phyloP scores from a whole-genome alignment of 495 filamentous ascomycete genomes.

The Echria macrotheca region DNA sequence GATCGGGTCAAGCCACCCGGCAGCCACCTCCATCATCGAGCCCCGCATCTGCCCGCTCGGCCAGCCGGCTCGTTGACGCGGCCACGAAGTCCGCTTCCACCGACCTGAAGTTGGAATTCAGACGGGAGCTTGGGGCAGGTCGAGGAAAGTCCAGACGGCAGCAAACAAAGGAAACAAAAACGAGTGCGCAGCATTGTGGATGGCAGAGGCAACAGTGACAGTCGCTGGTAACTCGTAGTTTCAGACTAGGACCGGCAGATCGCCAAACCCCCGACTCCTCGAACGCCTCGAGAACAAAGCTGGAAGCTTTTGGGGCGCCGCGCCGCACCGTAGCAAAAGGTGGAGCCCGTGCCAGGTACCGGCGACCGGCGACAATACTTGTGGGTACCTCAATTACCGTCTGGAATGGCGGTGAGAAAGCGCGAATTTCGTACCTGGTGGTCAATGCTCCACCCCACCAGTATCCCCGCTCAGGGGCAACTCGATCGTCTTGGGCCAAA shows the following conservation, averaged over 20 bases:
- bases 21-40: conserved; percentile 3
- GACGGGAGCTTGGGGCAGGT: too few species aligned
- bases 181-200: too few species aligned
- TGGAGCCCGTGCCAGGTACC: conserved; percentile 4
- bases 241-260: conserved; percentile 1
- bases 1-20: background rate
- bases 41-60: too few species aligned
- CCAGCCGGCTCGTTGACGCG: background rate
- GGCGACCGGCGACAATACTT: background rate
- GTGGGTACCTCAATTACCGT: background rate
- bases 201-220: too few species aligned
- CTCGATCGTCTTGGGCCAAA: too few species aligned
- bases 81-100: conserved; percentile 1
- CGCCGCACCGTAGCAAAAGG: conserved; percentile 9
- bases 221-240: background rate
- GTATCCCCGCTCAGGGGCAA: conserved; percentile 8
- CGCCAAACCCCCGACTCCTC: background rate
- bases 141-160: too few species aligned
- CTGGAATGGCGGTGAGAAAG: background rate
- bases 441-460: conserved; percentile 2
- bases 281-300: background rate
- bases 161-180: background rate
- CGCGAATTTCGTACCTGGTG: conserved; percentile 4
- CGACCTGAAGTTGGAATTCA: background rate
- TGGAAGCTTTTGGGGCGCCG: conserved; percentile 8